Conservation (phyloP, 2,329 filamentous ascomycete genomes). For the Colletotrichum camelliae region DNA sequence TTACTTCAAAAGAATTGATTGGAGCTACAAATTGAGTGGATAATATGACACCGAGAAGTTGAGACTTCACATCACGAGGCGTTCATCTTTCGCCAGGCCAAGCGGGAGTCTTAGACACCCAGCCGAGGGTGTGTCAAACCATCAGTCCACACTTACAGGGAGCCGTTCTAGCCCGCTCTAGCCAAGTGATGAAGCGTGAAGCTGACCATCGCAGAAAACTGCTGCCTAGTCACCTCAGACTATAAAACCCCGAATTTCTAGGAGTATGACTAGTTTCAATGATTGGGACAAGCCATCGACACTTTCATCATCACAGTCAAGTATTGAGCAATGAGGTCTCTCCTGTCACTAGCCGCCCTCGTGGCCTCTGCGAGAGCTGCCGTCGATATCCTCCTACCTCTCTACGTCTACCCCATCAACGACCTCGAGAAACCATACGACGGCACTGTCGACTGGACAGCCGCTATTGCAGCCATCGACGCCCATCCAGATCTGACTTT, state of each 20-base stretch:
- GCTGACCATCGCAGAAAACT: not conserved
- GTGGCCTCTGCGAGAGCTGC: not conserved
- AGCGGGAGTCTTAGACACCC: not conserved
- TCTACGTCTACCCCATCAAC: not conserved
- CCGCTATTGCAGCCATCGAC: not conserved
- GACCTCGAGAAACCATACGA: not conserved
- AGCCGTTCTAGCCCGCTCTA: not conserved
- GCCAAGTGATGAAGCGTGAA: not conserved
- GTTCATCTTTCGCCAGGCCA: not conserved
- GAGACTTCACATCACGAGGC: not conserved
- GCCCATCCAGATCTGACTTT: not conserved
- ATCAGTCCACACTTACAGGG: not conserved
- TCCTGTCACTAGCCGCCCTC: not conserved
- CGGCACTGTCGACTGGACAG: not conserved
- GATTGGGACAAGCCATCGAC: not conserved
- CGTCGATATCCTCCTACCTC: not conserved
- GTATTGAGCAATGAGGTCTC: not conserved
- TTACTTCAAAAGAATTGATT: no score
- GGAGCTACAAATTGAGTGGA: no score
- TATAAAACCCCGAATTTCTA: not conserved
- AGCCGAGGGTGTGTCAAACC: not conserved
- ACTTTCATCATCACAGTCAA: not conserved
- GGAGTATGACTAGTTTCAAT: not conserved
- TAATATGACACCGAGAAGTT: not conserved
- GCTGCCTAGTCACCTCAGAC: not conserved